Percentiles rank a stretch among this genome's conserved stretches.
Conservation (phyloP, 1,284 basidiomycete species). For the Coriolopsis trogii region DNA sequence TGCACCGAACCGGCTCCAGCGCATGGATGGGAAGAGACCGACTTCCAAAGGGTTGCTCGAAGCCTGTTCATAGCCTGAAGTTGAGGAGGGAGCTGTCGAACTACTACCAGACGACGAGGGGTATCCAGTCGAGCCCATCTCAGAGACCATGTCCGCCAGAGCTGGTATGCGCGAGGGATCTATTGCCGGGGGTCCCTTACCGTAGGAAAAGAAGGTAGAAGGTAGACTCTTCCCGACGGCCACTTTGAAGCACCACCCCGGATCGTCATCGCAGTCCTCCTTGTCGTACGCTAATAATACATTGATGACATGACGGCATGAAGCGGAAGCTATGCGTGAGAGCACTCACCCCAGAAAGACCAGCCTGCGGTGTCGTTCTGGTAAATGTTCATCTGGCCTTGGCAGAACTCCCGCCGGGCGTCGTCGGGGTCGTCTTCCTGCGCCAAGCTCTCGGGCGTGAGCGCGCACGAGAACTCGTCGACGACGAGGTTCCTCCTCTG, state of each 20-base stretch:
- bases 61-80: background rate
- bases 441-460: conserved; percentile 58
- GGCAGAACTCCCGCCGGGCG: conserved; percentile 60
- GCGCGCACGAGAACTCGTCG: conserved; percentile 75
- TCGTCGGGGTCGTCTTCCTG: conserved; percentile 48
- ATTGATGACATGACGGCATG: no score
- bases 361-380: conserved; percentile 64
- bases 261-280: conserved; percentile 60
- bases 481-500: conserved; percentile 66
- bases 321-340: no score
- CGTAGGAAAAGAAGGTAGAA: conserved; percentile 58
- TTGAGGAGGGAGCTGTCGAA: background rate
- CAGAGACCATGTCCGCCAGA: conserved; percentile 20
- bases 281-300: conserved; percentile 65
- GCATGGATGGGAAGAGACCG: background rate
- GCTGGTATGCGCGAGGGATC: conserved; percentile 26
- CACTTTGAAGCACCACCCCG: conserved; percentile 69
- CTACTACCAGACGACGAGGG: background rate
- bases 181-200: conserved; percentile 25
- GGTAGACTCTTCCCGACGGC: conserved; percentile 62
- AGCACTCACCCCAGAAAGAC: conserved; percentile 71
- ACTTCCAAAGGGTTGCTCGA: background rate
- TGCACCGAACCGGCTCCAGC: conserved; percentile 1
- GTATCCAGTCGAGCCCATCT: conserved; percentile 4
- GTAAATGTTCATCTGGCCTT: conserved; percentile 65